Conservation (phyloP, 495 filamentous ascomycete genomes). For the Aspergillus heteromorphus region DNA sequence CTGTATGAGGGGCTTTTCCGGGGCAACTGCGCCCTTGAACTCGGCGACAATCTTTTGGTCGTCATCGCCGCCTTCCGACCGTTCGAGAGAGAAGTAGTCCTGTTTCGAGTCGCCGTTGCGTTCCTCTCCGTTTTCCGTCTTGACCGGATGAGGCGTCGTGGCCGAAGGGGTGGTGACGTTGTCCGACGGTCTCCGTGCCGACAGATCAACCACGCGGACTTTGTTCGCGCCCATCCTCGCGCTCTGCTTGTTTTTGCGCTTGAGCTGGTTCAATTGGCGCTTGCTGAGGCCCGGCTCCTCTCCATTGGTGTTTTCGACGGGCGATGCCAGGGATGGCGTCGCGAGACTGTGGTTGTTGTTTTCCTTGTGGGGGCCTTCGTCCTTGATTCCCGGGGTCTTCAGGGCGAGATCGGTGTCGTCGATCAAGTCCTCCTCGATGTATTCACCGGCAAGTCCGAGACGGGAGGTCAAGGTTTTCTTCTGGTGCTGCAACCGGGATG, state of each 20-base stretch:
- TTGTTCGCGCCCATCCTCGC: conserved; percentile 84
- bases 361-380: conserved; percentile 33
- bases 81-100: conserved; percentile 86
- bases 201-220: conserved; percentile 82
- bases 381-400: conserved; percentile 44
- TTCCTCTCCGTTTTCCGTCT: conserved; percentile 55
- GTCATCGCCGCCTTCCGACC: conserved; percentile 71
- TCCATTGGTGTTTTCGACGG: conserved; percentile 40
- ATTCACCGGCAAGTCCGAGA: conserved; percentile 78
- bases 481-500: conserved; percentile 72
- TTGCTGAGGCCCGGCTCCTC: conserved; percentile 78
- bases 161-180: conserved; percentile 54
- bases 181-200: conserved; percentile 64
- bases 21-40: conserved; percentile 73
- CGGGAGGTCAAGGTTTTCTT: conserved; percentile 81
- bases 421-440: conserved; percentile 76
- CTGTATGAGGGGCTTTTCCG: conserved; percentile 55
- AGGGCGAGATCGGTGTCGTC: conserved; percentile 55
- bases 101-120: conserved; percentile 42
- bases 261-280: conserved; percentile 87
- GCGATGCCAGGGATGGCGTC: conserved; percentile 43
- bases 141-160: conserved; percentile 65
- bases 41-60: conserved; percentile 90
- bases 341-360: conserved; percentile 41
- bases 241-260: conserved; percentile 80